These are phyloP conservation scores for Phytophthora aleatoria DNA, from an alignment of 352 stramenopile genomes.

Conservation along the genomic window DNA sequence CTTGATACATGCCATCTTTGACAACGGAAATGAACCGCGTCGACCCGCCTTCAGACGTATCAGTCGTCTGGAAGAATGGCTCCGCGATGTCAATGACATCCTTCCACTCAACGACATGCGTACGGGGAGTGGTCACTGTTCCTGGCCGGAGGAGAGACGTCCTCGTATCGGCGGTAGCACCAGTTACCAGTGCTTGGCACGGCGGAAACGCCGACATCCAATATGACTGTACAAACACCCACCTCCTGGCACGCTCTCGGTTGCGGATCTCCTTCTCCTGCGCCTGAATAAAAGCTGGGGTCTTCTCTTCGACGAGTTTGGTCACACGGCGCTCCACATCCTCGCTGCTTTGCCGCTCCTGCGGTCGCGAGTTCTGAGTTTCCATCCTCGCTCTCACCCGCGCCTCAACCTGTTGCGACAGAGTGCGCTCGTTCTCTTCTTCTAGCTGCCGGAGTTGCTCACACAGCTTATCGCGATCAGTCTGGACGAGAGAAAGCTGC, in stretches of 20 bases:
- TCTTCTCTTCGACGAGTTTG: slow-evolving; percentile 17
- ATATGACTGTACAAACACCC: slow-evolving; percentile 28
- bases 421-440: slow-evolving; percentile 24
- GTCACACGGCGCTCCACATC: slow-evolving; percentile 18
- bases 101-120: slow-evolving; percentile 32
- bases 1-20: slow-evolving; percentile 46
- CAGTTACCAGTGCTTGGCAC: slow-evolving; percentile 19
- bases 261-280: slow-evolving; percentile 12
- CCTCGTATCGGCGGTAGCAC: slow-evolving; percentile 1
- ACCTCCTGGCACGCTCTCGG: slow-evolving; percentile 26
- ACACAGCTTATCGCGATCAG: slow-evolving; percentile 25
- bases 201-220: slow-evolving; percentile 36
- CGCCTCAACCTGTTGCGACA: slow-evolving; percentile 17
- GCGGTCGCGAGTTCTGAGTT: slow-evolving; percentile 1
- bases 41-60: slow-evolving; percentile 4
- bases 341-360: slow-evolving; percentile 9
- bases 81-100: slow-evolving; percentile 31
- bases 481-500: slow-evolving; percentile 16
- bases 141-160: slow-evolving; percentile 27
- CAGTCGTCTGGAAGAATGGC: slow-evolving; percentile 22
- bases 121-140: slow-evolving; percentile 5
- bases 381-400: slow-evolving; percentile 12
- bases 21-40: slow-evolving; percentile 24
- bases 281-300: background rate
- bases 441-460: slow-evolving; percentile 30